Conservation (phyloP, 371 early-diverging fungal genomes). For the Syncephalastrum contaminatum region DNA sequence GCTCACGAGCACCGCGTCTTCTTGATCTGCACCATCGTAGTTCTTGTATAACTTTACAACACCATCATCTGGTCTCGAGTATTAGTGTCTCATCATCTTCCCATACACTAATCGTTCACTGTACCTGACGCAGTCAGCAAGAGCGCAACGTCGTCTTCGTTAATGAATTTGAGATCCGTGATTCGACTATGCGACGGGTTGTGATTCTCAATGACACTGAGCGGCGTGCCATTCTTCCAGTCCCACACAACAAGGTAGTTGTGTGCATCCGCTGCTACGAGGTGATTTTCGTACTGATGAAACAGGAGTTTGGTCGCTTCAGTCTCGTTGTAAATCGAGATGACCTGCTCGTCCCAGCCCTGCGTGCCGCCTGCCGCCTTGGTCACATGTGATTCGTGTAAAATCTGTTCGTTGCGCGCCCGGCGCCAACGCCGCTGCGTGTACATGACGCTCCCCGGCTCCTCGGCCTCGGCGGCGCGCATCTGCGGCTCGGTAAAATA, state of each 20-base stretch:
- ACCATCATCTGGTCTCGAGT: slow-evolving; percentile 64
- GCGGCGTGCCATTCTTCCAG: slow-evolving; percentile 63
- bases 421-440: slow-evolving; percentile 80
- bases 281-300: slow-evolving; percentile 79
- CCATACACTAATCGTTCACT: no score
- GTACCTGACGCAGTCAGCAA: slow-evolving; percentile 79
- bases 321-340: slow-evolving; percentile 59
- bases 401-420: slow-evolving; percentile 67
- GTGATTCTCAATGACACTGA: slow-evolving; percentile 68
- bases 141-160: slow-evolving; percentile 86
- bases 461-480: slow-evolving; percentile 79
- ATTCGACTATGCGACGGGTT: slow-evolving; percentile 71
- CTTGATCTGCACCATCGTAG: slow-evolving; percentile 60
- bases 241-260: slow-evolving; percentile 69
- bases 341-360: slow-evolving; percentile 63
- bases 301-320: slow-evolving; percentile 59
- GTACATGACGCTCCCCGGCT: slow-evolving; percentile 79
- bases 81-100: no score
- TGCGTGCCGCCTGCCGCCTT: slow-evolving; percentile 43
- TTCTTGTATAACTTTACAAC: slow-evolving; percentile 75
- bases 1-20: slow-evolving; percentile 65
- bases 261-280: slow-evolving; percentile 70
- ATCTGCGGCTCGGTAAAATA: slow-evolving; percentile 92
- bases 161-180: slow-evolving; percentile 81
- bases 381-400: slow-evolving; percentile 57